Evolutionary conservation across 495 filamentous ascomycete genomes (phyloP), one percentile per base, ranked within the genome.

Genomic region (Xanthoparmelia taractica): DNA sequence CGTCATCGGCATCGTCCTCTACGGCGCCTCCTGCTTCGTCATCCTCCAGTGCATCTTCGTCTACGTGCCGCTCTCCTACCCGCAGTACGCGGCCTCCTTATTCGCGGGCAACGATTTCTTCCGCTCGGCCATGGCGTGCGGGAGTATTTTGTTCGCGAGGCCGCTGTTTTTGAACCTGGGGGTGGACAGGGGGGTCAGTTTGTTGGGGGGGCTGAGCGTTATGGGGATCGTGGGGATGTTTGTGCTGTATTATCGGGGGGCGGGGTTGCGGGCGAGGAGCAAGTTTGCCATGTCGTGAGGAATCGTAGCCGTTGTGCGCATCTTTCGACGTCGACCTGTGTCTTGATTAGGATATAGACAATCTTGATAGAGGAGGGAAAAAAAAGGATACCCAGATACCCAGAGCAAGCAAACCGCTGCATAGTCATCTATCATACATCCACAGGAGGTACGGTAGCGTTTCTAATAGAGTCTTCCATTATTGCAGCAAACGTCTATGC

Each of bases 1-100:
- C 8, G 77, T 80, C 33, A 79, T 86, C 31, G 85, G 84, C 55
- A 81, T 85, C 55, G 75, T 73, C n/a, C 76, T 87, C 56, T 79
- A 77, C 66, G 74, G 70, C 13, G 71, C 71, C 18, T 71, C 73
- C 23, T 73, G 80, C 23, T 82, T 81, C 69, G 63, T 82, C 15
- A 56, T 83, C 56, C 77, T 82, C 60, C 80, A 84, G 69, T 82
- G 79, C 57, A 74, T 84, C 36, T 83, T 84, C 70, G 65, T 81
- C 18, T 84, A 84, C 66, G 72, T 84, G 7, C 79, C 81, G 25
- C 56, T 77, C 0, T 70, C 69, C 5, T 84, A 84, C 62, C 80
- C 81, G 20, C 74, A 78, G 61, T 82, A 83, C 66, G 80, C 79
- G 2, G 81, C 82, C 0, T 73, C 68, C n/a, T 61, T 83, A 29